Evolutionary conservation across 2,329 filamentous ascomycete genomes (phyloP), one percentile per base, ranked within the genome.

Genomic region (Penicillium sp.): DNA sequence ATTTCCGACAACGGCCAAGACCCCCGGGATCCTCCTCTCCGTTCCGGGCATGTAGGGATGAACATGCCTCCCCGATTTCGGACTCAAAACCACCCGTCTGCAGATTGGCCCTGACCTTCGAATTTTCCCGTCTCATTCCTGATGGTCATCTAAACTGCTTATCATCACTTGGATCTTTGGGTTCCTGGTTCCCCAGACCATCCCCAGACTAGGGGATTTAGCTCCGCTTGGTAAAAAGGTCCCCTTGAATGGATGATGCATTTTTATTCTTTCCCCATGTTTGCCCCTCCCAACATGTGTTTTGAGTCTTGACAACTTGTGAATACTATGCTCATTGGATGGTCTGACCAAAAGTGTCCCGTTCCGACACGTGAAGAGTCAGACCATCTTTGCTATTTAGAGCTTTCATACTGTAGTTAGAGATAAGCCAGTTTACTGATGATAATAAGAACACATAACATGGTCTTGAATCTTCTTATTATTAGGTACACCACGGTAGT

Each of bases 1-100:
- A 53, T 62, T 62, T 60, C 63, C 64, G 64, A 66, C 63, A 64
- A 64, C 63, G 63, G 64, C 57, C 62, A 63, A 62, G 61, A 49
- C 53, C 49, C 50, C 61, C 55, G 59, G 52, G 55, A 57, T 56
- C 50, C 52, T 41, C 50, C 50, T 54, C 45, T 53, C 35, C 43
- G 10, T 39, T 46, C 25, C 41, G 49, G 50, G 41, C 12, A 52
- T 44, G n/a, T 18, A 37, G 29, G 40, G n/a, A 35, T 34, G 14
- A 8, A 34, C 10, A 33, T 18, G 31, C 37, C 29, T 45, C 48
- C 56, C 64, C 64, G 64, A 67, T 55, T 53, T 67, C 65, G 65
- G 65, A 56, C 50, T 49, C 28, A 12, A n/a, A n/a, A 41, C 51
- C 52, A 56, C 50, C 50, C 46, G 46, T 38, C 33, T 49, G 35